Base-by-base conservation (phyloP, 768 basidiomycete species). In the Daedalea quercina region DNA sequence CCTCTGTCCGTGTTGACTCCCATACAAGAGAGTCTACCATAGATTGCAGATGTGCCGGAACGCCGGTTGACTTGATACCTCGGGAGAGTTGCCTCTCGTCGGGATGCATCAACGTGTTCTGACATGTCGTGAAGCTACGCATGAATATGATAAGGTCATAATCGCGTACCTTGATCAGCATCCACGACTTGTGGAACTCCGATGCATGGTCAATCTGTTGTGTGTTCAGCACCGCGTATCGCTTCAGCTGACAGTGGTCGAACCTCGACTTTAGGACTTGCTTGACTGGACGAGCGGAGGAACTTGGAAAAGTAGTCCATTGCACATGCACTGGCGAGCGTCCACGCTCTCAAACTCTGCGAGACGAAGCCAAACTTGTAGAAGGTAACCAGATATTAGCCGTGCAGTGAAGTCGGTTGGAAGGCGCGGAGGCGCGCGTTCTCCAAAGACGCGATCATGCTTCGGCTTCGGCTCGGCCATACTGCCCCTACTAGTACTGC, bases 281-380 rank as follows among this genome's bases (percentile, higher is more conserved):
- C 73, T 57, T 70, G 81, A 69, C 54, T 73, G 54, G 62, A 72
- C 61, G 69, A 73, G 64, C 63, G 69, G 50, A 92, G 72, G 63
- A 91, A 90, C 64, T 88, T 90, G 49, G 87, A 85, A 64, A 93
- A 92, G 67, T 91, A 92, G 61, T 90, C 87, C 88, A 90, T 90
- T 6, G 37, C 28, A 11, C 28, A 31, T 4, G 28, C 28, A 31
- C 28, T 4, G 28, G 6, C 11, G 11, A 31, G 28, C 28, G 6
- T 31, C 28, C 28, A 11, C 6, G 28, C 11, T 11, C 28, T 31
- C 6, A 4, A 31, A 11, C 28, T 31, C 28, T 4, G 11, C 11
- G 28, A 31, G 28, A 6, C 11, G 4, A 11, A 6, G 28, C 28
- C n/a, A n/a, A n/a, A n/a, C n/a, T n/a, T n/a, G n/a, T 31, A 31